These are phyloP conservation scores for Aspergillus candidus DNA, from an alignment of 2,329 filamentous ascomycete genomes.

Conservation along the genomic window DNA sequence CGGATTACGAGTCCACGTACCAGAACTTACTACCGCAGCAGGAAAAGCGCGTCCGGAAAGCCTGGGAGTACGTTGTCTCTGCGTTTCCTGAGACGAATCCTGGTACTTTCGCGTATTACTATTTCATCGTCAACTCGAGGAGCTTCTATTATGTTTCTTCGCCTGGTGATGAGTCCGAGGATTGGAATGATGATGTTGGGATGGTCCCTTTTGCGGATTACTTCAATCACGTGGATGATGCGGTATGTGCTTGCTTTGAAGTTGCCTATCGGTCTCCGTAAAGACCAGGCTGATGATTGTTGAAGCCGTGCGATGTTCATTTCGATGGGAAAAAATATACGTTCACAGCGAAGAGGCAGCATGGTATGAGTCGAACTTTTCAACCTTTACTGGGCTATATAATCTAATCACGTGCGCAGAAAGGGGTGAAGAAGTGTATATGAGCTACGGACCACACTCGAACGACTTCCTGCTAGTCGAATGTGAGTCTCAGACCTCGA, in stretches of 20 bases:
- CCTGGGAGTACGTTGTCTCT: constrained; percentile 43
- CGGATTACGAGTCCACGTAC: constrained; percentile 26
- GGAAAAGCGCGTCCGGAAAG: constrained; percentile 44
- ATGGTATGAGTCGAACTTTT: constrained; percentile 15
- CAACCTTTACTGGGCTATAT: too few species aligned
- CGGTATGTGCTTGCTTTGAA: constrained; percentile 18
- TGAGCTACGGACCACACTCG: constrained; percentile 35
- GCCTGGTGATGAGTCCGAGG: constrained; percentile 24
- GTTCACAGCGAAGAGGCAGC: constrained; percentile 19
- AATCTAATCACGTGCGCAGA: constrained; percentile 15
- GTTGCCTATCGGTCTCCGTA: background rate
- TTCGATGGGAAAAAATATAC: constrained; percentile 23
- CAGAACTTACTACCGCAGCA: constrained; percentile 46
- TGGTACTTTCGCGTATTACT: constrained; percentile 46
- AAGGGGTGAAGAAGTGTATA: constrained; percentile 32
- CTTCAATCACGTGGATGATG: constrained; percentile 36
- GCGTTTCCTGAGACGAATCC: constrained; percentile 37
- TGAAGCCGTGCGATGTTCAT: constrained; percentile 22
- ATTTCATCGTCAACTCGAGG: constrained; percentile 53
- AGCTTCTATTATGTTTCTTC: constrained; percentile 52
- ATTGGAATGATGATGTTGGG: constrained; percentile 35
- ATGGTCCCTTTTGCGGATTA: constrained; percentile 39
- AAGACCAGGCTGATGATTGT: background rate
- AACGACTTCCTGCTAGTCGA: constrained; percentile 34
- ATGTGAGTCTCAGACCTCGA: constrained; percentile 20